Evolutionary conservation across 2,329 filamentous ascomycete genomes (phyloP).

Genomic region (Monosporascus sp.): DNA sequence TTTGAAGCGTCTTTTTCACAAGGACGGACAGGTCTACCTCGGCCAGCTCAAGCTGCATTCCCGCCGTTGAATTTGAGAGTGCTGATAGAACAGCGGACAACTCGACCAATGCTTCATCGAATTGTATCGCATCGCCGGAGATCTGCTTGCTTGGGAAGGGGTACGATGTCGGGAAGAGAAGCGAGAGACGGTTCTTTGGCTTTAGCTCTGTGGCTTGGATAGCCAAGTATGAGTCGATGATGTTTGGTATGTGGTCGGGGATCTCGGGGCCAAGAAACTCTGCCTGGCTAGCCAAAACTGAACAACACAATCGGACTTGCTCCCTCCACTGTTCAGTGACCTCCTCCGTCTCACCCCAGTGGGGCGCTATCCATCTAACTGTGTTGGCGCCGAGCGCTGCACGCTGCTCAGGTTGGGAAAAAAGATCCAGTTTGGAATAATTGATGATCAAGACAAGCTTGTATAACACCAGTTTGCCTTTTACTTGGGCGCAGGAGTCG

Average conservation of each 20-base stretch:
- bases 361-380: slow-evolving; percentile 83
- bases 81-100: slow-evolving; percentile 83
- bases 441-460: slow-evolving; percentile 91
- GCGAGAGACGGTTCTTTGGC: slow-evolving; percentile 65
- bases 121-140: slow-evolving; percentile 49
- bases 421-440: slow-evolving; percentile 77
- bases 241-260: slow-evolving; percentile 83
- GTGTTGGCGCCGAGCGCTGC: slow-evolving; percentile 74
- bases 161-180: slow-evolving; percentile 85
- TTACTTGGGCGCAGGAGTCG: slow-evolving; percentile 81
- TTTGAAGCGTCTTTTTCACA: slow-evolving; percentile 72
- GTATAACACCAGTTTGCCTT: slow-evolving; percentile 87
- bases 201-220: slow-evolving; percentile 56
- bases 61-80: slow-evolving; percentile 67
- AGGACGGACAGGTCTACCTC: slow-evolving; percentile 72
- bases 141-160: slow-evolving; percentile 77
- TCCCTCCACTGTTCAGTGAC: slow-evolving; percentile 86
- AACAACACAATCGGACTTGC: slow-evolving; percentile 89
- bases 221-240: slow-evolving; percentile 81
- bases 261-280: slow-evolving; percentile 74
- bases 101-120: slow-evolving; percentile 86
- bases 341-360: slow-evolving; percentile 75
- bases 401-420: slow-evolving; percentile 71
- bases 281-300: slow-evolving; percentile 82
- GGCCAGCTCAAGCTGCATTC: slow-evolving; percentile 70